Conservation (phyloP, 805 yeast genomes). For the Lachancea sp. region DNA sequence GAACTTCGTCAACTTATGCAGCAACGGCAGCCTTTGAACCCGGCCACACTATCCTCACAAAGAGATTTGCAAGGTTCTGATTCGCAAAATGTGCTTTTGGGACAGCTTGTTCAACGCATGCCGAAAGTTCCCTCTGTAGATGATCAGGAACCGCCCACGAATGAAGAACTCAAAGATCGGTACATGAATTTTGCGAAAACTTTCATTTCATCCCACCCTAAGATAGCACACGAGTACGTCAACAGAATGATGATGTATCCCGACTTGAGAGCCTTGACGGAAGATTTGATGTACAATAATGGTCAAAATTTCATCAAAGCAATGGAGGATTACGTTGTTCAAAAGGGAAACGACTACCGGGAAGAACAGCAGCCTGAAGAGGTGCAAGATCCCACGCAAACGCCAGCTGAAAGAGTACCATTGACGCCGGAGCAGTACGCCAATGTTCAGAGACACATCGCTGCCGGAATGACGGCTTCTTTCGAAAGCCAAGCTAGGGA, state of each 20-base stretch:
- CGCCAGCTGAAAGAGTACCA: conserved; percentile 28
- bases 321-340: conserved; percentile 68
- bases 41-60: not conserved
- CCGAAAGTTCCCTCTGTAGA: conserved; percentile 1
- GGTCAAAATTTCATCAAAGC: conserved; percentile 74
- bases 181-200: conserved; percentile 28
- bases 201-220: conserved; percentile 31
- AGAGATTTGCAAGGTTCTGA: not conserved
- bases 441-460: conserved; percentile 28
- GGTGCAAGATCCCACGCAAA: conserved; percentile 21
- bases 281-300: conserved; percentile 67
- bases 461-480: conserved; percentile 28
- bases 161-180: conserved; percentile 18
- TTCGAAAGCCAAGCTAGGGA: conserved; percentile 25
- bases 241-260: conserved; percentile 31
- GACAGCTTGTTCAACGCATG: not conserved
- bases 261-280: conserved; percentile 60
- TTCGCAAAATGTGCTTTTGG: not conserved
- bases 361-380: not conserved
- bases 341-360: conserved; percentile 19
- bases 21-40: not conserved
- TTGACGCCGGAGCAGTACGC: conserved; percentile 28
- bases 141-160: conserved; percentile 5
- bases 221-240: conserved; percentile 30
- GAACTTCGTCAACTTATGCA: conserved; percentile 1